Conservation (phyloP, 2,329 filamentous ascomycete species). For the Furcasterigmium furcatum region DNA sequence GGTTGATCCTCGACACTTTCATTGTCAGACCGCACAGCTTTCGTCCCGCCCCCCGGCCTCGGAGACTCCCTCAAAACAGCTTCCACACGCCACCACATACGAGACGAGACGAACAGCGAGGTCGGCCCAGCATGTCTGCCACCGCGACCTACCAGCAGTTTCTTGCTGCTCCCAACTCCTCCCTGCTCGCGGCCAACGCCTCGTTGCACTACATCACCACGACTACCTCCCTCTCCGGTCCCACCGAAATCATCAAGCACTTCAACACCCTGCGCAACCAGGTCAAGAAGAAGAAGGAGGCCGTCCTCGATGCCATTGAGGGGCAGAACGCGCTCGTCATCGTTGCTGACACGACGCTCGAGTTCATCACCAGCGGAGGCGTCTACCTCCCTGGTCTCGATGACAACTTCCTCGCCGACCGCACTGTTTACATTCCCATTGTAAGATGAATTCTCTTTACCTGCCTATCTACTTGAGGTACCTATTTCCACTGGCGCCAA, state of each 20-base stretch:
- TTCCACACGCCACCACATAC: background rate
- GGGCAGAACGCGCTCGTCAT: slow-evolving; percentile 65
- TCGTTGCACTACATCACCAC: slow-evolving; percentile 88
- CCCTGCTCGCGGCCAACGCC: slow-evolving; percentile 61
- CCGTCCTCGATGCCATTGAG: slow-evolving; percentile 71
- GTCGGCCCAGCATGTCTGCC: slow-evolving; percentile 29
- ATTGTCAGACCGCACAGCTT: background rate
- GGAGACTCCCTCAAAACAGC: background rate
- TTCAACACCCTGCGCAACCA: slow-evolving; percentile 66
- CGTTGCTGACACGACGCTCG: slow-evolving; percentile 78
- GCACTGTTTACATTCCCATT: slow-evolving; percentile 73
- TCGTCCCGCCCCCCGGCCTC: too few relatives aligned
- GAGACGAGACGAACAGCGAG: background rate
- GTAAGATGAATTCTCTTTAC: slow-evolving; percentile 43
- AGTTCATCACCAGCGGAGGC: slow-evolving; percentile 79
- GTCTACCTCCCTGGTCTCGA: slow-evolving; percentile 85
- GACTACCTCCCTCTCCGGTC: slow-evolving; percentile 67
- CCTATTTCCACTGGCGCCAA: background rate
- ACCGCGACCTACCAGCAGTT: slow-evolving; percentile 64
- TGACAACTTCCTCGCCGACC: slow-evolving; percentile 89
- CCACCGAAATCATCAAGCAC: slow-evolving; percentile 80
- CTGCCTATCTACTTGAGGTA: too few relatives aligned
- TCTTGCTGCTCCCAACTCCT: slow-evolving; percentile 62
- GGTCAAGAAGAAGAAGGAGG: slow-evolving; percentile 80
- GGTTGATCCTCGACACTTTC: background rate